A percentile compares a stretch with the other conserved stretches of the same genome.
phyloP scores from a whole-genome alignment of 305 asterid species.

The Fraxinus floribunda region DNA sequence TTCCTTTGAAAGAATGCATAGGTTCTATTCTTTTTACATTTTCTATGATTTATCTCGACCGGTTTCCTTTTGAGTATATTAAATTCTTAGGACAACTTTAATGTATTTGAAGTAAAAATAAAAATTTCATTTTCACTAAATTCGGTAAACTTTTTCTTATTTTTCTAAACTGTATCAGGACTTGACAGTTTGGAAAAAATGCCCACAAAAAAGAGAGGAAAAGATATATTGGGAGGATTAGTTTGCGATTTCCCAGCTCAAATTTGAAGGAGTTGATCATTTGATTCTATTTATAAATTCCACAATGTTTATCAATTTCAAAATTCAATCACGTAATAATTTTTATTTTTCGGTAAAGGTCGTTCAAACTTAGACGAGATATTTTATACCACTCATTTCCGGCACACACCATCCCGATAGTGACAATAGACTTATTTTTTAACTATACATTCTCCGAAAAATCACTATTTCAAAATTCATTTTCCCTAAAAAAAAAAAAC shows the following conservation, averaged over 20 bases:
- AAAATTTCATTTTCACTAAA: neutral
- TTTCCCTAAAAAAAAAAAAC: too few species aligned
- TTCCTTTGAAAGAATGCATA: neutral
- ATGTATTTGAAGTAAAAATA: neutral
- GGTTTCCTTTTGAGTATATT: too few species aligned
- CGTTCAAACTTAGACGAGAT: neutral
- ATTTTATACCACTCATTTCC: neutral
- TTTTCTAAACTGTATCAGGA: neutral
- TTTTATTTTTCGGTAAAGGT: neutral
- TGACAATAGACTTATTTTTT: constrained; percentile 36
- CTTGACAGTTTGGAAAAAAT: neutral
- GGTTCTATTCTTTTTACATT: neutral
- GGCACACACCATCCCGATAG: constrained; percentile 57
- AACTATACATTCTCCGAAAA: too few species aligned
- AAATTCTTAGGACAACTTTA: neutral
- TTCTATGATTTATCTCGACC: neutral
- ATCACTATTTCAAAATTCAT: too few species aligned
- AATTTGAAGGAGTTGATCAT: neutral
- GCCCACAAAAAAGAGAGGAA: neutral
- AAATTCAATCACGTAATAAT: neutral
- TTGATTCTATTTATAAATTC: neutral
- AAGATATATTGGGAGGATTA: neutral
- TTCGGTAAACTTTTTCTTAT: neutral
- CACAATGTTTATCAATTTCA: neutral
- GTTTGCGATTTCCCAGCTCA: neutral